Percentiles rank a stretch among this genome's conserved stretches.
Conservation (phyloP, 1,139 yeast genomes). For the Kluyveromyces sp. region DNA sequence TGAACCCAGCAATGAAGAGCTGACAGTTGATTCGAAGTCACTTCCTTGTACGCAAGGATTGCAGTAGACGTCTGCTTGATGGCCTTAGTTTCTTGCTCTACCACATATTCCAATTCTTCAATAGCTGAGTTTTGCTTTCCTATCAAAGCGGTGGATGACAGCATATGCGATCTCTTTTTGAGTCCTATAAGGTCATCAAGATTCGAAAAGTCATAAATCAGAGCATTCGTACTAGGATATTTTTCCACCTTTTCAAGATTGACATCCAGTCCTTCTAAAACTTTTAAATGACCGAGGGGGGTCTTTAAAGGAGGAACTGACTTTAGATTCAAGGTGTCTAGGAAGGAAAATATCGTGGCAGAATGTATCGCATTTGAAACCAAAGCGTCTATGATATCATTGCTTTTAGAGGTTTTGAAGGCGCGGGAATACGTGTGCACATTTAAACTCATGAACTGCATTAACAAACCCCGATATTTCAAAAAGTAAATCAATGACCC, state of each 20-base stretch:
- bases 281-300: constrained; percentile 25
- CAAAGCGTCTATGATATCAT: constrained; percentile 47
- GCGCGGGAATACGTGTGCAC: constrained; percentile 50
- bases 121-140: background rate
- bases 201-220: constrained; percentile 30
- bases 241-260: constrained; percentile 26
- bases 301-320: constrained; percentile 31
- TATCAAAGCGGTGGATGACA: background rate
- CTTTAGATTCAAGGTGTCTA: constrained; percentile 61
- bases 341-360: constrained; percentile 57
- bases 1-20: constrained; percentile 80
- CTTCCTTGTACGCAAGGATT: constrained; percentile 39
- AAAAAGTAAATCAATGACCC: constrained; percentile 58
- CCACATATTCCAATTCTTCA: constrained; percentile 11
- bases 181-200: constrained; percentile 31
- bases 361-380: constrained; percentile 40
- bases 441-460: constrained; percentile 68
- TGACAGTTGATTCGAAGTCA: constrained; percentile 48
- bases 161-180: constrained; percentile 15
- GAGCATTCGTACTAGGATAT: constrained; percentile 25
- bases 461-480: constrained; percentile 51
- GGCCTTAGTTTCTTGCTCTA: constrained; percentile 21
- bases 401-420: constrained; percentile 50
- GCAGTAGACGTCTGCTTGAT: constrained; percentile 33
- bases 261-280: constrained; percentile 37